phyloP scores from a whole-genome alignment of 2,329 filamentous ascomycete species.

The Alternaria arborescens region DNA sequence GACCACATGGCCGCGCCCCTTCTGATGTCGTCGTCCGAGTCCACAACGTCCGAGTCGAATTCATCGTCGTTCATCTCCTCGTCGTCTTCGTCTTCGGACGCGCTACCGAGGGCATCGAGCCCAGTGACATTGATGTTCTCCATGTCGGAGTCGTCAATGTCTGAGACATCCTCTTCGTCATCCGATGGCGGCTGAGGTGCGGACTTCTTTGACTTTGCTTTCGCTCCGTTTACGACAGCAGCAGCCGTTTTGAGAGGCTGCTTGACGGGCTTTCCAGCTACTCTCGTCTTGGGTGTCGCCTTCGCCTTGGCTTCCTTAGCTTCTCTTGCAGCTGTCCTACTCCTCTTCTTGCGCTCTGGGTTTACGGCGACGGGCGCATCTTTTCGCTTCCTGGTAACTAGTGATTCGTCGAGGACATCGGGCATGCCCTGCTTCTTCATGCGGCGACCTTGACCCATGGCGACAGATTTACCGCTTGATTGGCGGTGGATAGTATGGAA shows the following conservation, averaged over 20 bases:
- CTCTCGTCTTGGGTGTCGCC: conserved; percentile 24
- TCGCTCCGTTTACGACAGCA: conserved; percentile 49
- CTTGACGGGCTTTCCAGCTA: conserved; percentile 16
- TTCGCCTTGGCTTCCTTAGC: conserved; percentile 26
- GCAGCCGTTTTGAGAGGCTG: conserved; percentile 49
- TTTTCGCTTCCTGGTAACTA: conserved; percentile 88
- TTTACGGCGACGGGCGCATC: conserved; percentile 66
- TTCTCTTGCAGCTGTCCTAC: conserved; percentile 55
- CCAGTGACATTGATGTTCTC: conserved; percentile 46
- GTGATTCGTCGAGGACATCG: conserved; percentile 76
- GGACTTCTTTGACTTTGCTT: conserved; percentile 45
- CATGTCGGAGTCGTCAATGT: conserved; percentile 35
- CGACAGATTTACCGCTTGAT: conserved; percentile 17
- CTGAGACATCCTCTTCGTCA: conserved; percentile 38
- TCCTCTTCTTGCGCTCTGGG: conserved; percentile 66
- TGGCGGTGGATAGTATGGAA: not conserved
- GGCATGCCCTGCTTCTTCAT: conserved; percentile 97
- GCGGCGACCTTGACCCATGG: conserved; percentile 87
- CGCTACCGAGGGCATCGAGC: conserved; percentile 52
- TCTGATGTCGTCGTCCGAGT: conserved; percentile 67
- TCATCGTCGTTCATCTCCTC: conserved; percentile 52
- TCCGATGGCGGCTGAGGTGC: conserved; percentile 41
- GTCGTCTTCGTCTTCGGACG: conserved; percentile 49
- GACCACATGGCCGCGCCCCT: conserved; percentile 78
- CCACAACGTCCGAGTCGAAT: conserved; percentile 56